These are phyloP conservation scores for Dionaea muscipula DNA, from an alignment of 179 eudicot species.

Conservation along the genomic window DNA sequence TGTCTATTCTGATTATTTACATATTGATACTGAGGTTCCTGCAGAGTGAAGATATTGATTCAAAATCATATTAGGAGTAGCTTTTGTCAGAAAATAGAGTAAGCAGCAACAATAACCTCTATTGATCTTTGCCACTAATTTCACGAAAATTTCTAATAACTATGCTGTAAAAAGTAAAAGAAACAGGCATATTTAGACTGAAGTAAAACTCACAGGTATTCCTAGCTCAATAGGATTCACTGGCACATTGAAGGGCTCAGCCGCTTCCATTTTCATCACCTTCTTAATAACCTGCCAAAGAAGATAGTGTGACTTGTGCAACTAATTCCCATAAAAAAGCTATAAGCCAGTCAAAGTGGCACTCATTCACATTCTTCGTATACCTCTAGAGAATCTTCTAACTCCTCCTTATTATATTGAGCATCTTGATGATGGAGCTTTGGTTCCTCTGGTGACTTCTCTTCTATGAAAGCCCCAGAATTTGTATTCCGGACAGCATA, in stretches of 20 bases:
- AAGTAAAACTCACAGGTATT: constrained; percentile 54
- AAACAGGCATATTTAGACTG: neutral
- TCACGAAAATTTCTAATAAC: neutral
- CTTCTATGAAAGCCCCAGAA: constrained; percentile 20
- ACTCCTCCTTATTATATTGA: constrained; percentile 41
- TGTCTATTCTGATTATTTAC: too few relatives aligned
- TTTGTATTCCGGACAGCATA: constrained; percentile 21
- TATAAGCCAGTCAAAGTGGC: neutral
- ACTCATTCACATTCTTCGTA: constrained; percentile 1
- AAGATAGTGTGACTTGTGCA: too few relatives aligned
- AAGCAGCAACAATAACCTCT: neutral
- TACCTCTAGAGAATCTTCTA: constrained; percentile 71
- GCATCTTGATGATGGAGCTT: constrained; percentile 21
- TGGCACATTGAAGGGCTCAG: constrained; percentile 79
- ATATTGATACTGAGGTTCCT: too few relatives aligned
- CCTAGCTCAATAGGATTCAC: constrained; percentile 75
- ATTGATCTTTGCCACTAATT: neutral
- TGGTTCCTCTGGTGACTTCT: constrained; percentile 20
- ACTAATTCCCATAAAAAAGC: neutral
- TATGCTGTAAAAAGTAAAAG: neutral
- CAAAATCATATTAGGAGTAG: too few relatives aligned
- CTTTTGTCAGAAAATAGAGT: too few relatives aligned
- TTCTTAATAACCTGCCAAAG: constrained; percentile 49
- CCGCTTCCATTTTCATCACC: constrained; percentile 91
- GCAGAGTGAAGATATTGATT: too few relatives aligned